Evolutionary conservation across 345 rosid species (phyloP).

Genomic region (Populus alba): DNA sequence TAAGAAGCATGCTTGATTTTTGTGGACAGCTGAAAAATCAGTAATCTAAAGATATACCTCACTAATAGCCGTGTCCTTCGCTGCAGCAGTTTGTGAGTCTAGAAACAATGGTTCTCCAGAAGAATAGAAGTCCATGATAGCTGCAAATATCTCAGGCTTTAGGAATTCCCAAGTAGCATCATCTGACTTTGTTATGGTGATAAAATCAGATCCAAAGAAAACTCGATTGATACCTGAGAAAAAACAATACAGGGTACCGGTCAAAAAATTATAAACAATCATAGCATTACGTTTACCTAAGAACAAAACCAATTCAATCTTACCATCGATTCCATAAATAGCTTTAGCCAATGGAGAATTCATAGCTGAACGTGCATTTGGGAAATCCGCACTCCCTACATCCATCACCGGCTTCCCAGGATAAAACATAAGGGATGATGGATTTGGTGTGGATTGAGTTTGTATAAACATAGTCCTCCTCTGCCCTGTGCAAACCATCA

Average conservation of each 20-base stretch:
- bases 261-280: background rate
- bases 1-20: background rate
- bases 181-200: slow-evolving; percentile 86
- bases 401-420: slow-evolving; percentile 95
- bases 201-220: slow-evolving; percentile 87
- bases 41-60: slow-evolving; percentile 43
- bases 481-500: slow-evolving; percentile 52
- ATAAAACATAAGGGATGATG: slow-evolving; percentile 90
- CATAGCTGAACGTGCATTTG: slow-evolving; percentile 77
- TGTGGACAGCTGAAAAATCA: background rate
- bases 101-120: slow-evolving; percentile 83
- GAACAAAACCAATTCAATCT: background rate
- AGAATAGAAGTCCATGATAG: slow-evolving; percentile 90
- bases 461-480: slow-evolving; percentile 90
- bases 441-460: slow-evolving; percentile 90
- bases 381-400: slow-evolving; percentile 86
- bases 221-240: slow-evolving; percentile 67
- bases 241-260: background rate
- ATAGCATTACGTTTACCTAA: background rate
- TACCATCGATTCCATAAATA: slow-evolving; percentile 78
- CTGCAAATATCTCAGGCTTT: slow-evolving; percentile 90
- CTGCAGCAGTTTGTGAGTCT: slow-evolving; percentile 62
- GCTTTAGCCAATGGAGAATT: slow-evolving; percentile 72
- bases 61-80: slow-evolving; percentile 82
- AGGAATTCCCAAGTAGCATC: slow-evolving; percentile 81